Conservation (phyloP, 2,329 filamentous ascomycete species). For the Fusarium sp. region DNA sequence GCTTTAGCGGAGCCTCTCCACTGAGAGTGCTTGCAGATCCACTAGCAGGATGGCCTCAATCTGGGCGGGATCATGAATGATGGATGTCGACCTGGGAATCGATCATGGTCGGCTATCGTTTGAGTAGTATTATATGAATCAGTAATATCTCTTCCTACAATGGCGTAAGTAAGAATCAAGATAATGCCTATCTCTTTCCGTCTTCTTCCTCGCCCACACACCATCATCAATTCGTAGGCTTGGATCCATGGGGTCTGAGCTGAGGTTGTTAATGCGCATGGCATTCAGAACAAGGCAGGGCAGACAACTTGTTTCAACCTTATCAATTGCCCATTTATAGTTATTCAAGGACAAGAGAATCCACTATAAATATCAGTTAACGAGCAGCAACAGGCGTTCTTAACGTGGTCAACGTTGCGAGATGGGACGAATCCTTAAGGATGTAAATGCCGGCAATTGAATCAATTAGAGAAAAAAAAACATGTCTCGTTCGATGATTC, state of each 20-base stretch:
- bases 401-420: background rate
- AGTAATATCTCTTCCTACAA: background rate
- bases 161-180: background rate
- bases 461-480: background rate
- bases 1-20: background rate
- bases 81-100: background rate
- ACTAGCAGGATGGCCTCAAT: background rate
- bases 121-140: background rate
- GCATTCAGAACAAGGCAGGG: background rate
- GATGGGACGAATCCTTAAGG: background rate
- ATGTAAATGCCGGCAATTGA: background rate
- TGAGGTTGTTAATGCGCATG: conserved; percentile 5
- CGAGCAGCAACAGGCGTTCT: background rate
- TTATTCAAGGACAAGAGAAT: background rate
- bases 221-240: background rate
- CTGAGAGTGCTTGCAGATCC: background rate
- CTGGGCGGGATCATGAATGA: background rate
- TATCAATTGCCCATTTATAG: background rate
- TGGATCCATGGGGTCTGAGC: background rate
- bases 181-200: background rate
- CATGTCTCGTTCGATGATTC: background rate
- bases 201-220: background rate
- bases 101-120: background rate
- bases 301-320: background rate
- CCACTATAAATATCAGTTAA: background rate